phyloP scores from a whole-genome alignment of 495 filamentous ascomycete genomes.

The Pseudoneurospora amorphoporcata region DNA sequence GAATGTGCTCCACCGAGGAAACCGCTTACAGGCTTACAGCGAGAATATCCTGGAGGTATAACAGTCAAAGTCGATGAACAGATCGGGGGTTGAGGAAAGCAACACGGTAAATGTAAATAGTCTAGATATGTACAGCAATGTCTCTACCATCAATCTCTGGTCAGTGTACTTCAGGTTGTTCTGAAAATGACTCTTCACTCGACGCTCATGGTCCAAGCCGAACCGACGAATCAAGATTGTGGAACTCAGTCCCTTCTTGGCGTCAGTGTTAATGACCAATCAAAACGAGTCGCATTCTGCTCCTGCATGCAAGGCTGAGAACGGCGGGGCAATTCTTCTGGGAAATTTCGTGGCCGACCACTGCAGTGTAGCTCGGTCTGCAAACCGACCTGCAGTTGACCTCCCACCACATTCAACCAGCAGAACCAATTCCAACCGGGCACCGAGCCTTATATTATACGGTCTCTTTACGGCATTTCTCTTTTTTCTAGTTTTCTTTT shows the following conservation, averaged over 20 bases:
- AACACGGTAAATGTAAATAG: neutral
- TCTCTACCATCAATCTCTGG: neutral
- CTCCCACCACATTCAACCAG: neutral
- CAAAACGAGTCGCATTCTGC: neutral
- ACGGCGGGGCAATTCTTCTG: constrained; percentile 13
- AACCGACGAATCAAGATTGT: neutral
- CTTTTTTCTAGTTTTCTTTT: too few species aligned
- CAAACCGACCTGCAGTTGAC: neutral
- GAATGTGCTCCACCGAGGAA: neutral
- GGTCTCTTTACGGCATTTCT: neutral
- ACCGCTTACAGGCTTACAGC: neutral
- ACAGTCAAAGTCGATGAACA: neutral
- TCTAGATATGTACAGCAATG: neutral
- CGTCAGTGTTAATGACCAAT: neutral
- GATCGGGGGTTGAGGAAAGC: neutral
- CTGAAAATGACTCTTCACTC: neutral
- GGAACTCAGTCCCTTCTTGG: neutral
- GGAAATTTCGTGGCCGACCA: constrained; percentile 10
- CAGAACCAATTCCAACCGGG: neutral
- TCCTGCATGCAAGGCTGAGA: constrained; percentile 11
- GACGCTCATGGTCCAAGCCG: neutral
- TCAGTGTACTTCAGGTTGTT: neutral
- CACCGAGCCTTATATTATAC: neutral
- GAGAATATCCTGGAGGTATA: neutral
- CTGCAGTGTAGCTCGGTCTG: neutral